Base-by-base conservation (phyloP, 2,329 filamentous ascomycete genomes). In the Colletotrichum sojae region DNA sequence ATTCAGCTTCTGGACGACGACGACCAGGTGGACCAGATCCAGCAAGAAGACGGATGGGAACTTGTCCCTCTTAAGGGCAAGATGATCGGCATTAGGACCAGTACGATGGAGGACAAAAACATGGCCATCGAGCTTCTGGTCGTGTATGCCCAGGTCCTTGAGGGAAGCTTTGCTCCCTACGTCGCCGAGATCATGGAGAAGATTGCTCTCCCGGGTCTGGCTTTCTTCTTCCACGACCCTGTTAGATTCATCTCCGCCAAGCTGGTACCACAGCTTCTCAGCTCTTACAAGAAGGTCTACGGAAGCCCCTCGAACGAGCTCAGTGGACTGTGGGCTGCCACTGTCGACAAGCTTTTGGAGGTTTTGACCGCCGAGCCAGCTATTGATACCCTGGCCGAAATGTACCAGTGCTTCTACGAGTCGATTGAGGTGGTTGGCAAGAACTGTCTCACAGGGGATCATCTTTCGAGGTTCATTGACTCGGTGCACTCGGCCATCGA, bases 391-490 rank as follows among this genome's bases (percentile, higher is more conserved):
- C 88, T 99, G 54, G 95, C 96, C 2, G 96, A 98, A 82, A 98
- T 99, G 94, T 99, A 98, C 82, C 95, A 98, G 81, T 99, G 96
- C 84, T 99, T 99, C 85, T 99, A 99, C 80, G 96, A 99, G 80
- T 97, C 94, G 27, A 91, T 99, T 8, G 95, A 98, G 82, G 95
- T 98, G 22, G 89, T 97, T 73, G 95, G 95, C 69, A 94, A 93
- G 81, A 90, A 93, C 75, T 95, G 92, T 77, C 86, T 99, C 54
- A 93, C 87, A 6, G 84, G 87, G 46, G 87, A 91, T 46, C 92
- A 97, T 79, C 95, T 99, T 92, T 85, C 87, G 66, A 89, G 90
- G 52, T 99, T 98, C 80, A 95, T 98, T 74, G 91, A 94, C 72
- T 92, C 92, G 1, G 94, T 95, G 54, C 89, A 92, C 76, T 94